Conservation (phyloP, 257 asterid genomes). For the Ballota nigra region DNA sequence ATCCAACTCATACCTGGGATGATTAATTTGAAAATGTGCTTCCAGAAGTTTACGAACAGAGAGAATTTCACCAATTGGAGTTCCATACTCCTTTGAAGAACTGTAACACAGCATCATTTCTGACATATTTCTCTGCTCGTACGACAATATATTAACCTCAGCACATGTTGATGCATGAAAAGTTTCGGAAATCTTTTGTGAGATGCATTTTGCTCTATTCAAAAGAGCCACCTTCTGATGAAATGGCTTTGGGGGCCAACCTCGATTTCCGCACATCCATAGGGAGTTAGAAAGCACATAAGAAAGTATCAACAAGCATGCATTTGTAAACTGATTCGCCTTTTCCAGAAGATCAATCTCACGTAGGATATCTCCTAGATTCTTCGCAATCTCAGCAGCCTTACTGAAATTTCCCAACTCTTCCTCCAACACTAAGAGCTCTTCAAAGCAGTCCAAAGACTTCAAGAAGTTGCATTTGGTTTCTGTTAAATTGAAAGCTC, state of each 20-base stretch:
- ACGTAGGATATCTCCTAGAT: slow-evolving; percentile 35
- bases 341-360: slow-evolving; percentile 44
- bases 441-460: slow-evolving; percentile 40
- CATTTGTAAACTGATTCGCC: slow-evolving; percentile 28
- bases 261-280: slow-evolving; percentile 40
- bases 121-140: slow-evolving; percentile 27
- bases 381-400: slow-evolving; percentile 52
- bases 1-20: slow-evolving; percentile 35
- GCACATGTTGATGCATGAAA: slow-evolving; percentile 31
- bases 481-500: slow-evolving; percentile 43
- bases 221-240: slow-evolving; percentile 34
- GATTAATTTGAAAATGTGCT: slow-evolving; percentile 31
- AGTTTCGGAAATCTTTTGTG: slow-evolving; percentile 30
- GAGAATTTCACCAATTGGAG: slow-evolving; percentile 33
- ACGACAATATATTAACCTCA: slow-evolving; percentile 33
- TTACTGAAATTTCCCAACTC: slow-evolving; percentile 50
- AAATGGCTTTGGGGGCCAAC: slow-evolving; percentile 60
- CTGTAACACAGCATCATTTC: slow-evolving; percentile 31
- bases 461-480: slow-evolving; percentile 46
- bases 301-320: slow-evolving; percentile 34
- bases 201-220: slow-evolving; percentile 30
- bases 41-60: slow-evolving; percentile 44
- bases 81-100: slow-evolving; percentile 20
- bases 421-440: slow-evolving; percentile 48
- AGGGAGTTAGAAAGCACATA: slow-evolving; percentile 39